Conservation (phyloP, 208 protist genomes). For the Polymyxa betae region DNA sequence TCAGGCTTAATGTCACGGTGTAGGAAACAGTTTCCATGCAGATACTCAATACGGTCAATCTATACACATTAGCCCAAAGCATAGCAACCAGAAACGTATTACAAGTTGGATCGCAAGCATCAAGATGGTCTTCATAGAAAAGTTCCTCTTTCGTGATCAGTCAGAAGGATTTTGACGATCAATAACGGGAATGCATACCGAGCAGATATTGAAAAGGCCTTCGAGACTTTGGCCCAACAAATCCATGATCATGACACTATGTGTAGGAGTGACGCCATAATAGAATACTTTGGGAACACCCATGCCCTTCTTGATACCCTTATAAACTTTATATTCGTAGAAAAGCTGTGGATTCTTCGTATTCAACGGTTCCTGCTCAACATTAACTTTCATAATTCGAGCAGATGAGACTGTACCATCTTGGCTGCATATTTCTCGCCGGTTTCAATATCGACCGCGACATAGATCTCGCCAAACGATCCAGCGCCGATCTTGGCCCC, state of each 20-base stretch:
- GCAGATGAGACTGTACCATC: neutral
- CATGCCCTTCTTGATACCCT: conserved; percentile 79
- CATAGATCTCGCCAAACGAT: conserved; percentile 60
- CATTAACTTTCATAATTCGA: neutral
- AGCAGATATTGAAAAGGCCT: conserved; percentile 93
- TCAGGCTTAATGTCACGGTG: conserved; percentile 96
- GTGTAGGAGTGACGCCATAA: conserved; percentile 91
- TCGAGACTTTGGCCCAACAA: conserved; percentile 95
- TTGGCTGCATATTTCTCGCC: conserved; percentile 56
- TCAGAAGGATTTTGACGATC: neutral
- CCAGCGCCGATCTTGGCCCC: conserved; percentile 58
- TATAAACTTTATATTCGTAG: conserved; percentile 94
- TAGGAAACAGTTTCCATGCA: conserved; percentile 95
- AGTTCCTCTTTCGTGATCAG: neutral
- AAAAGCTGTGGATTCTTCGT: conserved; percentile 92
- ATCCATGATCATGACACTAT: conserved; percentile 98
- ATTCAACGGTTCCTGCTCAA: conserved; percentile 49
- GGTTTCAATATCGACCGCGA: conserved; percentile 24
- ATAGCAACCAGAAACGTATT: neutral
- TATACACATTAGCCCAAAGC: conserved; percentile 6
- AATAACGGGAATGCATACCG: conserved; percentile 24
- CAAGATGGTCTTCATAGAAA: conserved; percentile 90
- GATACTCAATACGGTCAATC: conserved; percentile 86
- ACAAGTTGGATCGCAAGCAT: conserved; percentile 97
- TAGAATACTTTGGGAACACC: conserved; percentile 93